Conservation (phyloP, 257 asterid genomes). For the Linaria vulgaris region DNA sequence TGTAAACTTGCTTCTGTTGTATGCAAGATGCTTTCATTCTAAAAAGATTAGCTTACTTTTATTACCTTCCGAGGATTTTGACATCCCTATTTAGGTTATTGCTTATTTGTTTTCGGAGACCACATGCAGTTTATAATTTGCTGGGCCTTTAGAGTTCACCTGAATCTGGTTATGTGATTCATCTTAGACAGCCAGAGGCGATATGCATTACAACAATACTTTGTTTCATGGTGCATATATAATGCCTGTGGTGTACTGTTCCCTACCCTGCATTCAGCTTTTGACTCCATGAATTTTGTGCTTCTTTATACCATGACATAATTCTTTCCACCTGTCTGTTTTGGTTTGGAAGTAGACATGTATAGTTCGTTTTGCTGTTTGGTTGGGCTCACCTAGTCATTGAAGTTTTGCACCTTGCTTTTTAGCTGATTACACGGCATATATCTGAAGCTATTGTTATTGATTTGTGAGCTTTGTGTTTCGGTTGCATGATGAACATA, state of each 20-base stretch:
- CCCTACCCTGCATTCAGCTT: not conserved
- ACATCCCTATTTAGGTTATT: not conserved
- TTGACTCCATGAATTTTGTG: not conserved
- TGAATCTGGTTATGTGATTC: too few species aligned
- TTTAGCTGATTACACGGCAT: not conserved
- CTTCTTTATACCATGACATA: not conserved
- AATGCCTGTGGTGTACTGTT: not conserved
- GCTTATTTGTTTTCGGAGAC: constrained; percentile 4
- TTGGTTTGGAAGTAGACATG: not conserved
- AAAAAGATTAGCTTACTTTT: not conserved
- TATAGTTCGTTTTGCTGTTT: not conserved
- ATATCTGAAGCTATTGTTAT: not conserved
- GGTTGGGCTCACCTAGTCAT: not conserved
- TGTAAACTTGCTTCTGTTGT: too few species aligned
- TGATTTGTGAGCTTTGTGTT: not conserved
- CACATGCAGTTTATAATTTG: constrained; percentile 3
- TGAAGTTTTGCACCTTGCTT: not conserved
- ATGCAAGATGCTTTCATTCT: too few species aligned
- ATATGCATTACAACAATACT: too few species aligned
- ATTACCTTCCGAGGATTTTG: not conserved
- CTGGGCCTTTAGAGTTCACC: constrained; percentile 9
- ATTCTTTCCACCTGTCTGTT: not conserved
- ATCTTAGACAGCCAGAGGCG: too few species aligned
- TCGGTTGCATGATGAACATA: not conserved
- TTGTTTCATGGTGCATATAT: not conserved